These are phyloP conservation scores for Rhizopus delemar DNA, from an alignment of 371 early-diverging fungal genomes.

Conservation along the genomic window DNA sequence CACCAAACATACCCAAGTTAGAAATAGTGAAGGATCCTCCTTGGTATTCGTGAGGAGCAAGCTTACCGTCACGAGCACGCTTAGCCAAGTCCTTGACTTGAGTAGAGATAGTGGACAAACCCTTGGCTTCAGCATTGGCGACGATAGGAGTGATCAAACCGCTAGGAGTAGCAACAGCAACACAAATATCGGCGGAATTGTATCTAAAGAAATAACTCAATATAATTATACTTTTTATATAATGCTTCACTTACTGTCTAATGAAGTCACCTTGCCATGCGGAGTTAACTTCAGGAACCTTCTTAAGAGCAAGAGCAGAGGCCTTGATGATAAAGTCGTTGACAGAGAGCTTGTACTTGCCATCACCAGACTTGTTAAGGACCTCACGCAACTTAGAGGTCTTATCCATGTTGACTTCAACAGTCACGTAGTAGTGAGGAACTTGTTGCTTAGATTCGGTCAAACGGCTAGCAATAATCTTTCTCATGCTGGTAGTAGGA, in stretches of 20 bases:
- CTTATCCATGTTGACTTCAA: conserved; percentile 89
- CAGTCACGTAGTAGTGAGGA: conserved; percentile 96
- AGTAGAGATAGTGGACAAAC: conserved; percentile 83
- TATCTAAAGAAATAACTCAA: conserved; percentile 48
- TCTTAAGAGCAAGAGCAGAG: conserved; percentile 84
- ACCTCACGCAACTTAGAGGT: conserved; percentile 82
- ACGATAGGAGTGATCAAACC: conserved; percentile 98
- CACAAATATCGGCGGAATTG: conserved; percentile 90
- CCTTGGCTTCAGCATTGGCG: conserved; percentile 78
- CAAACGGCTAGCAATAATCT: conserved; percentile 83
- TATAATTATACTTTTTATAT: not conserved
- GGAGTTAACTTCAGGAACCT: conserved; percentile 95
- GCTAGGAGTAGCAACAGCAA: conserved; percentile 93
- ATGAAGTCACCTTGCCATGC: conserved; percentile 94
- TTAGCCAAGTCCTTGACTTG: conserved; percentile 85
- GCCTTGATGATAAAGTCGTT: conserved; percentile 99
- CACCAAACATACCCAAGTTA: conserved; percentile 97
- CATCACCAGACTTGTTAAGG: conserved; percentile 84
- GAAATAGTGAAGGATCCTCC: conserved; percentile 96
- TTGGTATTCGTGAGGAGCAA: conserved; percentile 95
- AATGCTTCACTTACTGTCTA: conserved; percentile 68
- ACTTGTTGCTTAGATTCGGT: conserved; percentile 85
- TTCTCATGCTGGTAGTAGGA: conserved; percentile 91
- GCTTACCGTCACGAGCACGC: conserved; percentile 87
- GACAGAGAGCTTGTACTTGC: conserved; percentile 94